These are phyloP conservation scores for Xenosphaeropsis pyriputrescens DNA, from an alignment of 2,329 filamentous ascomycete species.

Conservation along the genomic window DNA sequence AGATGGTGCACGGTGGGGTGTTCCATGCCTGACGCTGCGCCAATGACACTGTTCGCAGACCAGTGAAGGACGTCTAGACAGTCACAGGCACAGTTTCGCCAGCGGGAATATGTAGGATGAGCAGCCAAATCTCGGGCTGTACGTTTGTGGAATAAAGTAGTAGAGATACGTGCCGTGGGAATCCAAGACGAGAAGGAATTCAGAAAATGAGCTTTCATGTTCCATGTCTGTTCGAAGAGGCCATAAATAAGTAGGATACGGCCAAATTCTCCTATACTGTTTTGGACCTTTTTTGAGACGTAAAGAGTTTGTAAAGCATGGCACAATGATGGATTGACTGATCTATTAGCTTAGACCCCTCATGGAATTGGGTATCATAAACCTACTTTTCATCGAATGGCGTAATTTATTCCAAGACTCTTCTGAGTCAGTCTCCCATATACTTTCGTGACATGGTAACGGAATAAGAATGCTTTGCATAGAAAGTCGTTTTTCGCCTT, in stretches of 20 bases:
- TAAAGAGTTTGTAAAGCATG: constrained; percentile 28
- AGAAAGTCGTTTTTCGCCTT: constrained; percentile 18
- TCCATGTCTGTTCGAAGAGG: constrained; percentile 31
- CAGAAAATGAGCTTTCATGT: constrained; percentile 27
- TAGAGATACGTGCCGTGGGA: constrained; percentile 23
- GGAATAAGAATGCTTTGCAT: constrained; percentile 24
- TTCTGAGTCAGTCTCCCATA: constrained; percentile 22
- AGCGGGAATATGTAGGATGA: constrained; percentile 29
- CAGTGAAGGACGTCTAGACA: constrained; percentile 27
- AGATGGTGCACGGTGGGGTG: constrained; percentile 26
- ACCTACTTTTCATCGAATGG: not conserved
- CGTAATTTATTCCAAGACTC: constrained; percentile 14
- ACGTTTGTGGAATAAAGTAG: constrained; percentile 7
- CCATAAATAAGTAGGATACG: constrained; percentile 32
- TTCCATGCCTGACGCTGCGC: constrained; percentile 23
- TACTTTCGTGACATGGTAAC: constrained; percentile 23
- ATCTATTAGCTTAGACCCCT: too few species aligned
- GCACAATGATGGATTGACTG: too few species aligned
- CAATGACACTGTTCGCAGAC: constrained; percentile 24
- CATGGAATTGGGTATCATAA: not conserved
- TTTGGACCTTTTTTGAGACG: constrained; percentile 29
- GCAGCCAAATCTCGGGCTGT: constrained; percentile 5
- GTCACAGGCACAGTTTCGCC: constrained; percentile 27
- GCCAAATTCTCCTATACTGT: constrained; percentile 30
- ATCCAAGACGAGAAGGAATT: constrained; percentile 29